Percentiles rank a stretch among this genome's conserved stretches.
These are phyloP conservation scores for Rhodocollybia butyracea DNA, from an alignment of 768 basidiomycete species.

Conservation along the genomic window DNA sequence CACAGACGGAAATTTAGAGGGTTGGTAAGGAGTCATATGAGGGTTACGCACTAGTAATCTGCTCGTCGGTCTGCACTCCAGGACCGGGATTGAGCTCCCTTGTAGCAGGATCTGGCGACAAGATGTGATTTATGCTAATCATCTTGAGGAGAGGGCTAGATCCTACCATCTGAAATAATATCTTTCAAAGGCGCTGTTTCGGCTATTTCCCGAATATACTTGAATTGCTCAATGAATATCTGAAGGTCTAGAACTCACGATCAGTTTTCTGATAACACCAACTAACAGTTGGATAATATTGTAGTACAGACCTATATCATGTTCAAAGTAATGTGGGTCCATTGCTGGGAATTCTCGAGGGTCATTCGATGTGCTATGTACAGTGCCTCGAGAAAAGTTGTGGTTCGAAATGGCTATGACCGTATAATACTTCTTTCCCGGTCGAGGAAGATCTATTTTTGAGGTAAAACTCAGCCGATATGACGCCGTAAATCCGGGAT, in stretches of 20 bases:
- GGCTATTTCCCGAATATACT: constrained; percentile 24
- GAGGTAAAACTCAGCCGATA: constrained; percentile 7
- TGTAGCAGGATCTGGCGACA: background rate
- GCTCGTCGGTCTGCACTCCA: constrained; percentile 25
- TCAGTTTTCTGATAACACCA: background rate
- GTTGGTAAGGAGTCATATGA: background rate
- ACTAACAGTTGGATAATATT: constrained; percentile 13
- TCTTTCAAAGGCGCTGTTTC: constrained; percentile 23
- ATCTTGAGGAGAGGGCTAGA: background rate
- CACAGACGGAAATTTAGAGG: background rate
- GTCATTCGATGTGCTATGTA: constrained; percentile 33
- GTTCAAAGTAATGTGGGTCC: constrained; percentile 41
- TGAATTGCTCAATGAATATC: constrained; percentile 29
- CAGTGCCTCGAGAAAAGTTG: constrained; percentile 44
- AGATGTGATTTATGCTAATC: background rate
- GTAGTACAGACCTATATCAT: constrained; percentile 31
- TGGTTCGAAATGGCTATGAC: constrained; percentile 37
- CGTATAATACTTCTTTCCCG: constrained; percentile 41
- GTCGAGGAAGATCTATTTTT: constrained; percentile 27
- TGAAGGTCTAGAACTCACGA: constrained; percentile 26
- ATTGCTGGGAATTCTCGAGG: constrained; percentile 31
- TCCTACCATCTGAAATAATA: constrained; percentile 1
- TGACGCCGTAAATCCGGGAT: background rate
- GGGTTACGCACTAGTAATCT: constrained; percentile 25
- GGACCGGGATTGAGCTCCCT: constrained; percentile 33